Evolutionary conservation across 148 eudicot species (phyloP), one percentile per base, ranked within the genome.

Genomic region (Amaranthus cruentus): DNA sequence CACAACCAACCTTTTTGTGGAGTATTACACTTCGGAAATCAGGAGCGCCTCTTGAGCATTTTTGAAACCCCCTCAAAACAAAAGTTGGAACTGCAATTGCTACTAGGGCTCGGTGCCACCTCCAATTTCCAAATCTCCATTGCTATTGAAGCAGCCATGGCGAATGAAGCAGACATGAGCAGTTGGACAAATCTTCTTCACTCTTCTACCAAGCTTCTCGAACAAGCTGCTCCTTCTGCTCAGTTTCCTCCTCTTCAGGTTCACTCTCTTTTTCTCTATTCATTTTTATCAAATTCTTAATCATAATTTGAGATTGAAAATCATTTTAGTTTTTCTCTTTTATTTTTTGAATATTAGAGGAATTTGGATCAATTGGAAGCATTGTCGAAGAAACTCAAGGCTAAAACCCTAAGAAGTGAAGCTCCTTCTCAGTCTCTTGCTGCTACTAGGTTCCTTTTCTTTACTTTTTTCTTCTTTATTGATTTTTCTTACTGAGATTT

Each of bases 241-340:
- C 98, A 94, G 80, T 94, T 94, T 64, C 98, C 98, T 62, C 97
- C 98, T 81, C 95, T 94, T 28, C 98, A 94, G 93, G 98, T 91
- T 6, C 47, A 28, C 59, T 21, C 50, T 18, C 50, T 46, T 47
- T 64, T 64, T 72, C 62, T 47, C 47, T 70, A 8, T 59, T 9
- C 14, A 4, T 28, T 62, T 15, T 6, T 7, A 3, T 68, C 9
- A 10, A 18, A 2, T 47, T 15, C 28, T 28, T 42, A 8, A 28
- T 54, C 4, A 18, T 15, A 52, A 10, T 15, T 43, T 73, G 15
- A n/a, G 52, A 21, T 73, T 70, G 47, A 13, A 52, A 15, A 9
- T 53, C 6, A 15, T 38, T 67, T 5, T 55, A n/a, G 61, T 52
- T 7, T 0, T 9, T 66, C 11, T 21, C 44, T 15, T 55, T 57